Percentiles rank a stretch among this genome's conserved stretches.
These are phyloP conservation scores for Rutidosis leptorrhynchoides DNA, from an alignment of 129 eudicot genomes.

Conservation along the genomic window DNA sequence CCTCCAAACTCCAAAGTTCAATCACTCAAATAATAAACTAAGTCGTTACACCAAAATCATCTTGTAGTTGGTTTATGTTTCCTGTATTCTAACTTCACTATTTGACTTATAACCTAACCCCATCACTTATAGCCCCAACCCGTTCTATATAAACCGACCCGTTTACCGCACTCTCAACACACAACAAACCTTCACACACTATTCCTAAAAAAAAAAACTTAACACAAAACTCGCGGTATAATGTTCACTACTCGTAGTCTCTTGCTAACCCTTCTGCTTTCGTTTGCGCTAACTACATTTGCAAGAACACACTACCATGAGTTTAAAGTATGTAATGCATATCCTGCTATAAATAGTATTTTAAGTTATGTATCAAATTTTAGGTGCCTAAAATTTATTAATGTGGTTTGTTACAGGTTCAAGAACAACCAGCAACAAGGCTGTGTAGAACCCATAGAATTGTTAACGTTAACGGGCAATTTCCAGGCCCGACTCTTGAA, in stretches of 20 bases:
- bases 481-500: slow-evolving; percentile 61
- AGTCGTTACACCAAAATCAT: slow-evolving; percentile 46
- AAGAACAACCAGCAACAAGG: slow-evolving; percentile 18
- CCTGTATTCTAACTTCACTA: slow-evolving; percentile 22
- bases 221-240: slow-evolving; percentile 5
- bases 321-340: slow-evolving; percentile 42
- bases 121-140: background rate
- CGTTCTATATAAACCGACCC: slow-evolving; percentile 6
- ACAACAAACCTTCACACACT: slow-evolving; percentile 5
- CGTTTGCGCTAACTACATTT: slow-evolving; percentile 34
- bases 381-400: background rate
- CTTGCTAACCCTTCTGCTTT: slow-evolving; percentile 28
- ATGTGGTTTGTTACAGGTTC: slow-evolving; percentile 17
- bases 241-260: slow-evolving; percentile 18
- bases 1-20: background rate
- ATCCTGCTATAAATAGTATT: background rate
- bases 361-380: background rate
- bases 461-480: slow-evolving; percentile 46
- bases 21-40: background rate
- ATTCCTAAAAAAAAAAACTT: slow-evolving; percentile 1
- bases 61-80: slow-evolving; percentile 35
- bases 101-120: slow-evolving; percentile 38
- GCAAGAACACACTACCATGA: slow-evolving; percentile 52
- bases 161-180: slow-evolving; percentile 17
- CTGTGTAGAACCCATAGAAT: background rate